A percentile compares a stretch with the other conserved stretches of the same genome.
Conservation (phyloP, 1,139 yeast genomes). For the Lodderomyces oxycetoniae region DNA sequence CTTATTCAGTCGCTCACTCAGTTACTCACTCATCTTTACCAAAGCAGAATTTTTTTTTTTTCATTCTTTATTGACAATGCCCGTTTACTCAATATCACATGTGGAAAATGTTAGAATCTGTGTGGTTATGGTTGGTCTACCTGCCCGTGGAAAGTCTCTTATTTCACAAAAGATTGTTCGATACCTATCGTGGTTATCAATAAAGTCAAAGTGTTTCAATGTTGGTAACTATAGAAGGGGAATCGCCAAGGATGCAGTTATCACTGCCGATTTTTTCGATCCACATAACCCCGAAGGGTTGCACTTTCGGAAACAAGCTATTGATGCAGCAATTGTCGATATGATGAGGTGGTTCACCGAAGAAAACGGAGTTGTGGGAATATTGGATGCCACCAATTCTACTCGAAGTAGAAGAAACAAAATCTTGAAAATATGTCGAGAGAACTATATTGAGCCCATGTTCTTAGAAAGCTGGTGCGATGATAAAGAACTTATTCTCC, state of each 20-base stretch:
- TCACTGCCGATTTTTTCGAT: constrained; percentile 72
- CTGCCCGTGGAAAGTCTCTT: constrained; percentile 64
- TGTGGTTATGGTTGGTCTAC: constrained; percentile 72
- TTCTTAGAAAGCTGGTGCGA: constrained; percentile 91
- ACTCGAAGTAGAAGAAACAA: constrained; percentile 65
- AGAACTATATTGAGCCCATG: constrained; percentile 76
- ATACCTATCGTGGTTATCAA: constrained; percentile 86
- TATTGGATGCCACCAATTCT: constrained; percentile 80
- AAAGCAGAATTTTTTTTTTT: neutral
- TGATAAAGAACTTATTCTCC: constrained; percentile 69
- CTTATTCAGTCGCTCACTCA: neutral
- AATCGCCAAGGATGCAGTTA: constrained; percentile 32
- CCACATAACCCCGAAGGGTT: constrained; percentile 61
- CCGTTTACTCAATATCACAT: constrained; percentile 69
- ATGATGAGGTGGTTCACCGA: constrained; percentile 84
- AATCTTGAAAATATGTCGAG: constrained; percentile 60
- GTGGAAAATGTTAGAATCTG: constrained; percentile 69
- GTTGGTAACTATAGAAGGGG: constrained; percentile 81
- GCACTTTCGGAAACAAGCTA: constrained; percentile 62
- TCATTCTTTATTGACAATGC: constrained; percentile 35
- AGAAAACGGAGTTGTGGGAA: constrained; percentile 84
- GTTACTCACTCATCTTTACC: neutral
- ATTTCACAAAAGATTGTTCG: constrained; percentile 82
- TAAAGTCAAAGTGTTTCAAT: constrained; percentile 81
- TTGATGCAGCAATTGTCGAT: constrained; percentile 68